phyloP scores from a whole-genome alignment of 371 early-diverging fungal species.

The Mucor circinelloides region DNA sequence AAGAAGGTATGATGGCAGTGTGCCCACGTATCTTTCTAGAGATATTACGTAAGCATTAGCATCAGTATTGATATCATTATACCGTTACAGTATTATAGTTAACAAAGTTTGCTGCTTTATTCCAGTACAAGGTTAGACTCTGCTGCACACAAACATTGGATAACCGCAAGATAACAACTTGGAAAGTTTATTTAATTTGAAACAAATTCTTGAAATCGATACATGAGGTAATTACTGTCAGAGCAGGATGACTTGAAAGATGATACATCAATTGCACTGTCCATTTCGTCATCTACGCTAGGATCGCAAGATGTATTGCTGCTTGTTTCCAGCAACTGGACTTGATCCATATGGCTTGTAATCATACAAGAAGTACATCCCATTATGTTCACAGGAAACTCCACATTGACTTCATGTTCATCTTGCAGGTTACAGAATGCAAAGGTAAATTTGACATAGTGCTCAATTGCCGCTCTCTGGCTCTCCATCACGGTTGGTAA shows the following conservation, averaged over 20 bases:
- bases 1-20: too few relatives aligned
- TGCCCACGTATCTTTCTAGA: too few relatives aligned
- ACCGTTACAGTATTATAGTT: too few relatives aligned
- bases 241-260: neutral
- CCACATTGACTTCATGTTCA: neutral
- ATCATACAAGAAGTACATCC: neutral
- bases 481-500: constrained; percentile 13
- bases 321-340: neutral
- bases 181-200: neutral
- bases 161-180: neutral
- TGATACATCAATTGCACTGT: constrained; percentile 1
- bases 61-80: too few relatives aligned
- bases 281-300: neutral
- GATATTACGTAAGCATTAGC: too few relatives aligned
- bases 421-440: neutral
- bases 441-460: constrained; percentile 8
- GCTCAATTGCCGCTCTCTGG: neutral
- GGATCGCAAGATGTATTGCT: neutral
- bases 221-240: neutral
- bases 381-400: constrained; percentile 10
- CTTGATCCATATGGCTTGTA: neutral
- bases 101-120: too few relatives aligned
- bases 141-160: too few relatives aligned
- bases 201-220: neutral
- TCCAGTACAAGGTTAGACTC: too few relatives aligned